A percentile compares a stretch with the other conserved stretches of the same genome.
Evolutionary conservation across 805 yeast genomes (phyloP).

Genomic region (Candida berthetii): DNA sequence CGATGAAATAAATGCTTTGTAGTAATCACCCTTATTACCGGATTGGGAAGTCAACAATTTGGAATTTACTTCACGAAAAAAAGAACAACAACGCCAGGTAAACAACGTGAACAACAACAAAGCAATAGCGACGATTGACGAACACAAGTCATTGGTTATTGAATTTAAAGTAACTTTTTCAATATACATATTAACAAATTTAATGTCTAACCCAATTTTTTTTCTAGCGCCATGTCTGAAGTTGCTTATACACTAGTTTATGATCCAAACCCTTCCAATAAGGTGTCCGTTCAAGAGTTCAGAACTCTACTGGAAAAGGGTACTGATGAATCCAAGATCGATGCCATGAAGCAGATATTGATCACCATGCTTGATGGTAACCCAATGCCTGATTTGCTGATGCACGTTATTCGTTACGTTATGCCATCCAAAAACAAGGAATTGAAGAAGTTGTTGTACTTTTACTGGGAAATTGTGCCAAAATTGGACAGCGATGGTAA

Average conservation of each 20-base stretch:
- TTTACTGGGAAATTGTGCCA: constrained; percentile 98
- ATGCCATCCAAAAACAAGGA: constrained; percentile 94
- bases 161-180: too few relatives aligned
- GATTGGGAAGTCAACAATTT: constrained; percentile 4
- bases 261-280: constrained; percentile 63
- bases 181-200: too few relatives aligned
- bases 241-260: constrained; percentile 75
- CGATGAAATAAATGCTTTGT: neutral
- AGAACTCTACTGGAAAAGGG: constrained; percentile 80
- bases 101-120: neutral
- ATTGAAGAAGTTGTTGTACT: constrained; percentile 85
- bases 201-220: too few relatives aligned
- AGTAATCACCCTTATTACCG: constrained; percentile 2
- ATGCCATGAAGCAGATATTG: constrained; percentile 83
- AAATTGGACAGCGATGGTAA: constrained; percentile 84
- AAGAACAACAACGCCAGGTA: neutral
- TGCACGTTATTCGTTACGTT: constrained; percentile 95
- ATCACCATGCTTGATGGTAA: constrained; percentile 89
- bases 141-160: too few relatives aligned
- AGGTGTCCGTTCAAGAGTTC: constrained; percentile 63
- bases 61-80: neutral
- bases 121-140: neutral
- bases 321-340: constrained; percentile 79
- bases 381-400: constrained; percentile 84
- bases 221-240: constrained; percentile 15